Conservation (phyloP, 352 stramenopile genomes). For the Blastocystis sp. region DNA sequence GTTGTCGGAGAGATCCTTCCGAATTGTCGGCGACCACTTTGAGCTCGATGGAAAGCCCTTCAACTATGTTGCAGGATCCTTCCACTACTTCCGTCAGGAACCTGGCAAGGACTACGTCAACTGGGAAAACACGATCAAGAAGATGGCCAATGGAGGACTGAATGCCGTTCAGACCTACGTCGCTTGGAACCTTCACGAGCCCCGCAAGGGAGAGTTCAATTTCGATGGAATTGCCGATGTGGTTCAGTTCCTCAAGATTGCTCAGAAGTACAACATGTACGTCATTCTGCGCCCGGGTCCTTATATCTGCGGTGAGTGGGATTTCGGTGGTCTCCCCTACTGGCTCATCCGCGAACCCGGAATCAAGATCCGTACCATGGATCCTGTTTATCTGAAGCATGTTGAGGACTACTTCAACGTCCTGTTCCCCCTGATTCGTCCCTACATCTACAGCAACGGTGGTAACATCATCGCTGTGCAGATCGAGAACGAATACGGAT, state of each 20-base stretch:
- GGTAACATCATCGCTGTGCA: constrained; percentile 66
- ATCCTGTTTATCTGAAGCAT: constrained; percentile 62
- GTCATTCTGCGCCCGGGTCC: constrained; percentile 66
- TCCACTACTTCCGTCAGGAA: constrained; percentile 59
- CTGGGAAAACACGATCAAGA: constrained; percentile 58
- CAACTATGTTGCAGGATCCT: constrained; percentile 56
- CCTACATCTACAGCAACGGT: constrained; percentile 63
- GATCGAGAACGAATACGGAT: constrained; percentile 69
- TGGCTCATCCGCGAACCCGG: constrained; percentile 63
- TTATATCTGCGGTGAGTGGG: constrained; percentile 68
- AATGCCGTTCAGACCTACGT: constrained; percentile 67
- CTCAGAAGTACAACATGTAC: constrained; percentile 60
- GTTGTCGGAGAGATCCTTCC: background rate
- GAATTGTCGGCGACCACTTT: constrained; percentile 48
- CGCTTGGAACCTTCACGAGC: constrained; percentile 65
- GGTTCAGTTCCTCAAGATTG: constrained; percentile 39
- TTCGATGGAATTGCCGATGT: constrained; percentile 60
- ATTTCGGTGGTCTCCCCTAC: constrained; percentile 66
- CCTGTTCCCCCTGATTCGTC: constrained; percentile 60
- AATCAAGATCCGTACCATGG: constrained; percentile 62
- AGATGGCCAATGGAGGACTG: constrained; percentile 59
- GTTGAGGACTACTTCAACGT: constrained; percentile 61
- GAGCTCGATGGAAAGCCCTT: constrained; percentile 56
- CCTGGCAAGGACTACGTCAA: constrained; percentile 41
- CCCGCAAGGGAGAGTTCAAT: constrained; percentile 59